Base-by-base conservation (phyloP, 495 filamentous ascomycete species). In the Acidomyces sp. region DNA sequence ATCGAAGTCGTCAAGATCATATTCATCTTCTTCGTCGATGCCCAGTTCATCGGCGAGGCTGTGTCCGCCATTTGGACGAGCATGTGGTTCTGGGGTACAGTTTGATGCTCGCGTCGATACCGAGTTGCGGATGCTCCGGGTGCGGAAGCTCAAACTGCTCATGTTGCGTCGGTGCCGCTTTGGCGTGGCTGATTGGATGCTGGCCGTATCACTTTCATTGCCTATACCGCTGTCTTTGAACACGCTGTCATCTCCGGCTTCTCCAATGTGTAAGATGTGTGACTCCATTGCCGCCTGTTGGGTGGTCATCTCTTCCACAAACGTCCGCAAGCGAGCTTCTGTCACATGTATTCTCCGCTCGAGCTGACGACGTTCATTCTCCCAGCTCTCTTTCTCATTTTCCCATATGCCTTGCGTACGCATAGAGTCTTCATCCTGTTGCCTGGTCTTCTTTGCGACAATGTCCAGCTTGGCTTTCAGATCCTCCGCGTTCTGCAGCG, bases 21-120 rank as follows among this genome's bases (percentile, higher is more conserved):
- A 55, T 35, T 84, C 80, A 17, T 79, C 78, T 36, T 81, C 81
- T 33, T 82, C 81, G 41, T 83, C 84, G 28, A 92, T 78, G 37
- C 78, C 76, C 43, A 97, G 68, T 66, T 97, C 90, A 49, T 95
- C 84, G 6, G 90, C 90, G 28, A 97, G 62, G 49, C 78, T 90
- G 26, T 85, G 51, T n/a, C n/a, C n/a, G 6, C 81, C 81, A 37
- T 76, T 76, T 15, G 64, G 51, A 53, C 78, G 80, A 7, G 63
- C 71, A 45, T 70, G 63, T 6, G 66, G 67, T 40, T 76, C 73
- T 7, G 59, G 48, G 13, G 43, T 42, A 4, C 34, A 42, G 12
- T 33, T 12, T 10, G 37, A 33, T n/a, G 30, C 24, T 25, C 42
- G 20, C 0, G 37, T 23, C 13, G 42, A 38, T 3, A 29, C 36